These are phyloP conservation scores for Podospora fimiseda DNA, from an alignment of 495 filamentous ascomycete genomes.

Conservation along the genomic window DNA sequence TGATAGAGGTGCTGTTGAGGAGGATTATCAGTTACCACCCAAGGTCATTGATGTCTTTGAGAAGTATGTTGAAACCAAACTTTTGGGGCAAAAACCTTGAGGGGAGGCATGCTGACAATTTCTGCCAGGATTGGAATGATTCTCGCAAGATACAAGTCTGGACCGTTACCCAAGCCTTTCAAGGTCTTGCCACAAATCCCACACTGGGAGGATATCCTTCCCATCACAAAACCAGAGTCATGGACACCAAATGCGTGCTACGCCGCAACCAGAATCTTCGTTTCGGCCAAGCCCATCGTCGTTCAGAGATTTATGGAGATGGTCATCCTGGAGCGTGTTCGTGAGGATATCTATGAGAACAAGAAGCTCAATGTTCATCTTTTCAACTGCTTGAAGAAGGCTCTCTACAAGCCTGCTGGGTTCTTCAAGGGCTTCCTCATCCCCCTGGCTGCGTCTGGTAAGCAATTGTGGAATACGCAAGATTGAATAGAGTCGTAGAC, in stretches of 20 bases:
- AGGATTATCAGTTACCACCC: conserved; percentile 77
- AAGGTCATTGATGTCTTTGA: conserved; percentile 92
- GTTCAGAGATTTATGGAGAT: conserved; percentile 75
- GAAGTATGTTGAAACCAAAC: conserved; percentile 65
- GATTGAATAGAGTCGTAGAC: no score
- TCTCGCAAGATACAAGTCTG: conserved; percentile 87
- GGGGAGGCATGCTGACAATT: no score
- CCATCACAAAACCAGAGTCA: conserved; percentile 22
- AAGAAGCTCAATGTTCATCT: conserved; percentile 94
- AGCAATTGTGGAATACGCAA: conserved; percentile 8
- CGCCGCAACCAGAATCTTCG: conserved; percentile 82
- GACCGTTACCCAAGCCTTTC: conserved; percentile 92
- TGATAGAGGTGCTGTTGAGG: conserved; percentile 48
- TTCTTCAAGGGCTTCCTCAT: conserved; percentile 98
- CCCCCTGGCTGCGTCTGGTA: conserved; percentile 64
- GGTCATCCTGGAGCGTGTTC: conserved; percentile 78
- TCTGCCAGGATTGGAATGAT: conserved; percentile 81
- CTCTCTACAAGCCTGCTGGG: conserved; percentile 88
- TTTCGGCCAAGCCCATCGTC: conserved; percentile 67
- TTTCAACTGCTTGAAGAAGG: conserved; percentile 86
- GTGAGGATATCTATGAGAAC: conserved; percentile 69
- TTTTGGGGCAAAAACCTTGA: no score
- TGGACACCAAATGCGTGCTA: conserved; percentile 69
- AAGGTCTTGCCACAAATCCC: conserved; percentile 91
- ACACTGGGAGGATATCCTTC: conserved; percentile 72